Evolutionary conservation across 31 red algal genomes (phyloP).

Genomic region (Odonthalia washingtoniensis): DNA sequence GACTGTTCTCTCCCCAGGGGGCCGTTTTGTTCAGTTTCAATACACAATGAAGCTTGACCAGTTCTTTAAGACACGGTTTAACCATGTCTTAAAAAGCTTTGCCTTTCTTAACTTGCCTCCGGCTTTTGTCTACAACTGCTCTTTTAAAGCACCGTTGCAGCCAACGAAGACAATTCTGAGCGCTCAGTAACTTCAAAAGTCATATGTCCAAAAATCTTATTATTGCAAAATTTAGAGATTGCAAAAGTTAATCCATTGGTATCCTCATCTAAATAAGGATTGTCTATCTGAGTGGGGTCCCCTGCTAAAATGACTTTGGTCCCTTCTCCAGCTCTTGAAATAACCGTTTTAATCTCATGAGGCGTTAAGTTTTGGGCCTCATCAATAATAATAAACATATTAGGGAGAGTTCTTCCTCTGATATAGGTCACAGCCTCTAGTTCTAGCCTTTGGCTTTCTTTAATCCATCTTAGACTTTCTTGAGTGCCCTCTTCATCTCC

Average conservation of each 20-base stretch:
- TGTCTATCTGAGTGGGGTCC: slow-evolving; percentile 18
- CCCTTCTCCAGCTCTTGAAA: not conserved
- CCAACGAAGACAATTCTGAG: too few species aligned
- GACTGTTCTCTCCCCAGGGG: too few species aligned
- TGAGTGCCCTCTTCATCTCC: slow-evolving; percentile 52
- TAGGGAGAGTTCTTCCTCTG: slow-evolving; percentile 66
- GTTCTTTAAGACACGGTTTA: too few species aligned
- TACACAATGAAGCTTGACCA: too few species aligned
- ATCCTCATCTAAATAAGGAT: slow-evolving; percentile 4
- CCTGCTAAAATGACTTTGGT: not conserved
- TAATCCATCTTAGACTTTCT: slow-evolving; percentile 13
- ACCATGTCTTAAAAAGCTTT: too few species aligned
- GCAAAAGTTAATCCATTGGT: slow-evolving; percentile 10
- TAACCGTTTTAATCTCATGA: slow-evolving; percentile 57
- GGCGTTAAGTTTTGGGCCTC: slow-evolving; percentile 85
- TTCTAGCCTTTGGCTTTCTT: slow-evolving; percentile 33
- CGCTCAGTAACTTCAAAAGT: too few species aligned
- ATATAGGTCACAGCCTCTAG: slow-evolving; percentile 75
- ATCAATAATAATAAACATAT: slow-evolving; percentile 73
- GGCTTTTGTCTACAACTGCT: too few species aligned
- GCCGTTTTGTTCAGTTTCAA: too few species aligned
- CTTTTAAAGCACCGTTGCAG: too few species aligned
- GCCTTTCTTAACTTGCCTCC: too few species aligned
- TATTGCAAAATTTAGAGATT: not conserved
- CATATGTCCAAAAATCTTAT: too few species aligned